A percentile compares a stretch with the other conserved stretches of the same genome.
These are phyloP conservation scores for Solanum pennellii DNA, from an alignment of 257 asterid genomes.

Conservation along the genomic window DNA sequence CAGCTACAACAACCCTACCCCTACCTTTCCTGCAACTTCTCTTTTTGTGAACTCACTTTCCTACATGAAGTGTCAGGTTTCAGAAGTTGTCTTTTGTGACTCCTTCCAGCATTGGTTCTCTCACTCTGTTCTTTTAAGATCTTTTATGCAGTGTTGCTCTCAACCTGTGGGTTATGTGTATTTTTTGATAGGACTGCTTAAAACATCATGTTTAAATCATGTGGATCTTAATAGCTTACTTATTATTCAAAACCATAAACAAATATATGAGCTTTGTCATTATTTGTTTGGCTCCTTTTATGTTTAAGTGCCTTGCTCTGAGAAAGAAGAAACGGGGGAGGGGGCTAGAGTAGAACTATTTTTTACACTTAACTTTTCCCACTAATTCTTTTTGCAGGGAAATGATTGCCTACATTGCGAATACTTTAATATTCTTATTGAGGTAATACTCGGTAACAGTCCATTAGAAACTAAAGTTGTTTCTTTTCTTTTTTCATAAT, in stretches of 20 bases:
- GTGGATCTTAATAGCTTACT: neutral
- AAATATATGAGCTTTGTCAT: neutral
- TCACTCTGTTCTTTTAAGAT: neutral
- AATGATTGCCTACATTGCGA: constrained; percentile 6
- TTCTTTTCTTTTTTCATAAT: neutral
- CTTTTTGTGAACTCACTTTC: neutral
- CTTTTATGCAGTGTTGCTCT: neutral
- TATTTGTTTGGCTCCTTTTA: neutral
- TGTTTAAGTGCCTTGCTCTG: neutral
- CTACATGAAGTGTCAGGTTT: neutral
- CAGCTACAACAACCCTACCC: neutral
- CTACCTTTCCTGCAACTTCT: neutral
- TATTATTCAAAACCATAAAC: neutral
- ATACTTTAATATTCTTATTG: constrained; percentile 5
- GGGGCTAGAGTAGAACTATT: neutral
- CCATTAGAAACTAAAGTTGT: neutral
- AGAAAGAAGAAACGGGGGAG: neutral
- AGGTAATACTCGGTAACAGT: neutral
- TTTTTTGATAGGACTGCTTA: neutral
- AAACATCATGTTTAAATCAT: neutral
- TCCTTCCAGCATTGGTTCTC: neutral
- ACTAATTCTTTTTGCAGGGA: neutral
- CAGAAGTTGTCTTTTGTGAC: neutral
- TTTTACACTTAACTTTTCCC: neutral
- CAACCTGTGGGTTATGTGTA: neutral